Percentiles rank a stretch among this genome's conserved stretches.
These are phyloP conservation scores for Prosopis cineraria DNA, from an alignment of 306 rosid species.

Conservation along the genomic window DNA sequence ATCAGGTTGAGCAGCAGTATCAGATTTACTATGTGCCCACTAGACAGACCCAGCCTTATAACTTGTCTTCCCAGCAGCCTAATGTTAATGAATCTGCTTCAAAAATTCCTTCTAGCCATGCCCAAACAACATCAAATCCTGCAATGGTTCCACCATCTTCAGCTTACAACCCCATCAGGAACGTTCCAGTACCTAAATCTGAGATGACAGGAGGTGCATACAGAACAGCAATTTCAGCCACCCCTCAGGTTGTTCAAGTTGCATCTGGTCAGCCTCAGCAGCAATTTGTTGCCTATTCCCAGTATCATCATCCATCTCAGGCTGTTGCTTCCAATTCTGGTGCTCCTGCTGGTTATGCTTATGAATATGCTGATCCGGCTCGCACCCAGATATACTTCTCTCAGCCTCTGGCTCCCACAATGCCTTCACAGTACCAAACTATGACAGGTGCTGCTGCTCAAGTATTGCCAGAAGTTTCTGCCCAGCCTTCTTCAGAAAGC, in stretches of 20 bases:
- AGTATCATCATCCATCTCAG: conserved; percentile 86
- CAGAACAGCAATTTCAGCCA: conserved; percentile 64
- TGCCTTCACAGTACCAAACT: conserved; percentile 90
- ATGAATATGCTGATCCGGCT: conserved; percentile 71
- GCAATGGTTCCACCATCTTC: conserved; percentile 49
- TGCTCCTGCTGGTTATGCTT: conserved; percentile 55
- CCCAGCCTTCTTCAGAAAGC: conserved; percentile 70
- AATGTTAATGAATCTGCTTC: conserved; percentile 60
- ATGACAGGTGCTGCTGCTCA: conserved; percentile 69
- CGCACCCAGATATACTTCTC: conserved; percentile 81
- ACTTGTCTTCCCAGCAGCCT: conserved; percentile 66
- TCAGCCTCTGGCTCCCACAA: conserved; percentile 70
- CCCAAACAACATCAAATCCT: conserved; percentile 68
- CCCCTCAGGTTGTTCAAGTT: conserved; percentile 76
- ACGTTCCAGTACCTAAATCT: conserved; percentile 60
- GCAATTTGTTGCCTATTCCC: conserved; percentile 73
- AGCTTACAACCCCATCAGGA: conserved; percentile 65
- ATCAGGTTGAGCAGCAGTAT: conserved; percentile 66
- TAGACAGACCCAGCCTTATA: conserved; percentile 78
- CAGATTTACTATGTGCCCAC: conserved; percentile 75
- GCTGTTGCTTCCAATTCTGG: conserved; percentile 61
- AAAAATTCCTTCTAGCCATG: conserved; percentile 50
- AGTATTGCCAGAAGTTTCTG: conserved; percentile 58
- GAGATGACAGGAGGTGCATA: conserved; percentile 69
- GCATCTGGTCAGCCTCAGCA: conserved; percentile 81